These are phyloP conservation scores for Penicillium expansum DNA, from an alignment of 2,329 filamentous ascomycete species.

Conservation along the genomic window DNA sequence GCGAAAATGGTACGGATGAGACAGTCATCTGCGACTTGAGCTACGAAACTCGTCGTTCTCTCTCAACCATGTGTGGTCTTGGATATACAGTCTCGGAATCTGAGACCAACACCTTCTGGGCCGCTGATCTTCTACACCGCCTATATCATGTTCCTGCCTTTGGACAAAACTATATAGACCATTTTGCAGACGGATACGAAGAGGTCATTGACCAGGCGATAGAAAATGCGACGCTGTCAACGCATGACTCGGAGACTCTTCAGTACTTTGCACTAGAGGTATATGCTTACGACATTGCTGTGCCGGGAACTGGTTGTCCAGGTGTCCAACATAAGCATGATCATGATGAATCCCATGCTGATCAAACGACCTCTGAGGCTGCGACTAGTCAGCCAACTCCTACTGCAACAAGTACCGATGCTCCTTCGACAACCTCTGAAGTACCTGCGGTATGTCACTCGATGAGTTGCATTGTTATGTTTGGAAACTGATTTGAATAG, in stretches of 20 bases:
- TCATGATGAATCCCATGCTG: constrained; percentile 3
- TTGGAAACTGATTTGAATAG: constrained; percentile 19
- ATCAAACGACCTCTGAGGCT: neutral
- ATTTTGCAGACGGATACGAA: constrained; percentile 60
- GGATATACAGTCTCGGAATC: constrained; percentile 61
- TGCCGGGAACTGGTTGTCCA: constrained; percentile 61
- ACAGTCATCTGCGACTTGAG: constrained; percentile 68
- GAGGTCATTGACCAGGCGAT: constrained; percentile 55
- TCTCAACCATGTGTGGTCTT: constrained; percentile 59
- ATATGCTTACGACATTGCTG: constrained; percentile 64
- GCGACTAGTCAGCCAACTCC: constrained; percentile 11
- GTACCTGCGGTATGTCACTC: constrained; percentile 27
- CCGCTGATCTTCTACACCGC: constrained; percentile 65
- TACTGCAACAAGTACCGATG: constrained; percentile 10
- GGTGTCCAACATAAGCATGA: constrained; percentile 37
- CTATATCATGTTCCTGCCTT: constrained; percentile 62
- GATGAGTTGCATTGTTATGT: neutral
- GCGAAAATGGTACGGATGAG: constrained; percentile 61
- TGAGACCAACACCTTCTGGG: constrained; percentile 62
- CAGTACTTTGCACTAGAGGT: constrained; percentile 67
- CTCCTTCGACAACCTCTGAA: constrained; percentile 17
- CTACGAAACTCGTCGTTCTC: constrained; percentile 56
- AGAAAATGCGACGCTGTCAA: constrained; percentile 49
- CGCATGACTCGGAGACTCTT: constrained; percentile 60
- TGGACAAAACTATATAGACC: constrained; percentile 59